These are phyloP conservation scores for Pulicaria dysenterica DNA, from an alignment of 129 eudicot species.

Conservation along the genomic window DNA sequence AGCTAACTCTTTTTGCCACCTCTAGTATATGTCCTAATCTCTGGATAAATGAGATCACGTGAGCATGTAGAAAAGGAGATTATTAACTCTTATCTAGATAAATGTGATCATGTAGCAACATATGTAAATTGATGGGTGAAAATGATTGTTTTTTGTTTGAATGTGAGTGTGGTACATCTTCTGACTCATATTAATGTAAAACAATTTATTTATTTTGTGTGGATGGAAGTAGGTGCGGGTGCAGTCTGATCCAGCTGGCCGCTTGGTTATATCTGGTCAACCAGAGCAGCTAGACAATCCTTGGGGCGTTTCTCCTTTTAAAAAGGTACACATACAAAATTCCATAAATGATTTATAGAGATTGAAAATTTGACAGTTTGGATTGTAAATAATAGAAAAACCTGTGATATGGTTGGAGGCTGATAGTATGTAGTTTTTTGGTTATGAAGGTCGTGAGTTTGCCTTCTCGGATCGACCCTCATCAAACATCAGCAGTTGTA, in stretches of 20 bases:
- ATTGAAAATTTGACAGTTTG: too few species aligned
- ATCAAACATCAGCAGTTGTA: slow-evolving; percentile 95
- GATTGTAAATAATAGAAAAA: slow-evolving; percentile 1
- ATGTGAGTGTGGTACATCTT: not conserved
- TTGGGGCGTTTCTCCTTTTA: slow-evolving; percentile 89
- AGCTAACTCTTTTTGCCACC: too few species aligned
- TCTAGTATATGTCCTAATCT: too few species aligned
- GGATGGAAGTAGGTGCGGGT: slow-evolving; percentile 77
- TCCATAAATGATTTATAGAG: not conserved
- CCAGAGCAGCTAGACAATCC: slow-evolving; percentile 93
- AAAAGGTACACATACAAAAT: slow-evolving; percentile 54
- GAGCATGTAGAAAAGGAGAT: too few species aligned
- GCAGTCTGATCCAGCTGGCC: slow-evolving; percentile 97
- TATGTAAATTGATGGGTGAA: too few species aligned
- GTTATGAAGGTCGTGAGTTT: slow-evolving; percentile 72
- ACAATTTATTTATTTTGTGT: not conserved
- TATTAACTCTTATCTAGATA: too few species aligned
- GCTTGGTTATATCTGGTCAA: slow-evolving; percentile 86
- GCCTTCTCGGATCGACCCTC: slow-evolving; percentile 95
- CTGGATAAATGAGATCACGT: too few species aligned
- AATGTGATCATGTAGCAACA: too few species aligned
- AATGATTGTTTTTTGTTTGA: not conserved
- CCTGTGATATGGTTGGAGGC: not conserved
- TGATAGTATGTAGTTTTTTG: not conserved
- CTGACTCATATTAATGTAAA: not conserved